A percentile compares a stretch with the other conserved stretches of the same genome.
These are phyloP conservation scores for Piloderma croceum DNA, from an alignment of 768 basidiomycete species.

Conservation along the genomic window DNA sequence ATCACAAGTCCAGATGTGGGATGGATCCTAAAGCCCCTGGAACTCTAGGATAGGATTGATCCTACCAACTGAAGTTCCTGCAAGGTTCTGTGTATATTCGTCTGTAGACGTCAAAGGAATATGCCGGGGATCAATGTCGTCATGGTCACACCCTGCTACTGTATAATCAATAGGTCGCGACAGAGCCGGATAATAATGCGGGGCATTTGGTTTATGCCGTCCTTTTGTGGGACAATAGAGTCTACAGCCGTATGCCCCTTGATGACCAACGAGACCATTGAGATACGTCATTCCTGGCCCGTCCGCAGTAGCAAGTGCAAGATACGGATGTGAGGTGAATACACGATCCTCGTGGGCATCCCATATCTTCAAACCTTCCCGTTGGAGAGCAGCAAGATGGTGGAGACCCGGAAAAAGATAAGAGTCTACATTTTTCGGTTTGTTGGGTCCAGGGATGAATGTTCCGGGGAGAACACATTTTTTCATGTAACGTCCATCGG, in stretches of 20 bases:
- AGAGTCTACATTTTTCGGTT: constrained; percentile 27
- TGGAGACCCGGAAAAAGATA: constrained; percentile 25
- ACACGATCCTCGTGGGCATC: constrained; percentile 11
- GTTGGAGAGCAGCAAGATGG: constrained; percentile 23
- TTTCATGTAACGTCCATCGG: constrained; percentile 10
- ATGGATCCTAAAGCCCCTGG: no score
- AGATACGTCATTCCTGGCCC: constrained; percentile 20
- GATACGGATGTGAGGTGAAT: constrained; percentile 12
- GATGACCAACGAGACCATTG: constrained; percentile 24
- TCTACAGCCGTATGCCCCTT: constrained; percentile 14
- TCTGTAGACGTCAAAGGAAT: no score
- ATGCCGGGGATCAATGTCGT: no score
- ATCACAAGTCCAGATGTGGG: no score
- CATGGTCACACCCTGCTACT: constrained; percentile 16
- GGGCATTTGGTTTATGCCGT: constrained; percentile 8
- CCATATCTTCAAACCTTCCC: constrained; percentile 24
- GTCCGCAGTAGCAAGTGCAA: constrained; percentile 18
- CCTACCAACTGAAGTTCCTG: no score
- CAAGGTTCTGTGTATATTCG: no score
- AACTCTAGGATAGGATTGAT: no score
- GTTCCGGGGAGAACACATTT: constrained; percentile 11
- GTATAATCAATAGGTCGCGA: constrained; percentile 27
- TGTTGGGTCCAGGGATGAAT: constrained; percentile 22
- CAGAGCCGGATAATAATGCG: constrained; percentile 19
- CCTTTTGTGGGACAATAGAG: constrained; percentile 18